These are phyloP conservation scores for Talaromyces sp. DNA, from an alignment of 2,329 filamentous ascomycete species.

Conservation along the genomic window DNA sequence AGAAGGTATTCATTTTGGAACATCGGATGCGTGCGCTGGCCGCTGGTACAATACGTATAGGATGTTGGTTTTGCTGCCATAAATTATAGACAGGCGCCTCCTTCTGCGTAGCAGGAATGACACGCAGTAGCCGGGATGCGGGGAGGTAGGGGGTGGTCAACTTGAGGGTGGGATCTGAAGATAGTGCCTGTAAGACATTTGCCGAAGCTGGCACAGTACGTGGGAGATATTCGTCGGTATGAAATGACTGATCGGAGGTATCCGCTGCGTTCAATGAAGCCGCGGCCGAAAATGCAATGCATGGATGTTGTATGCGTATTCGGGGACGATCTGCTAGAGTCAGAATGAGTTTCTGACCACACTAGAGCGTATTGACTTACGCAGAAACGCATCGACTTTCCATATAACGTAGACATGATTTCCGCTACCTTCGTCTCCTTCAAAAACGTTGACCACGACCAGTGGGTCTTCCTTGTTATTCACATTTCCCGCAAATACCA, in stretches of 20 bases:
- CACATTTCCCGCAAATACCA: conserved; percentile 42
- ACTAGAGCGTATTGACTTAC: conserved; percentile 26
- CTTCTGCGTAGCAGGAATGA: conserved; percentile 50
- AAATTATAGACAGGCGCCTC: conserved; percentile 53
- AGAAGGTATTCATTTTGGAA: conserved; percentile 45
- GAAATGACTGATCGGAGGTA: conserved; percentile 31
- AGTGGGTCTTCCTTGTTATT: conserved; percentile 42
- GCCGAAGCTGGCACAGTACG: conserved; percentile 54
- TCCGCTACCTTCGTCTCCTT: conserved; percentile 35
- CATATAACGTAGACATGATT: conserved; percentile 45
- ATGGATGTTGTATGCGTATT: conserved; percentile 54
- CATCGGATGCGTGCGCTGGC: conserved; percentile 56
- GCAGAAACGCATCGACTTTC: conserved; percentile 42
- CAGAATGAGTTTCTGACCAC: background rate
- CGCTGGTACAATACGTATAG: conserved; percentile 55
- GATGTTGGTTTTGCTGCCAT: conserved; percentile 50
- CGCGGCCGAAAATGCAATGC: conserved; percentile 53
- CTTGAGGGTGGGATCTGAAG: conserved; percentile 47
- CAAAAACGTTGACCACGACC: conserved; percentile 43
- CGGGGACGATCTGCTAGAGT: conserved; percentile 39
- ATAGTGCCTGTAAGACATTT: conserved; percentile 57
- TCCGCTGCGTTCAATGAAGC: conserved; percentile 46
- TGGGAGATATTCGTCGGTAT: conserved; percentile 52
- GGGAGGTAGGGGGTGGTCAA: conserved; percentile 53
- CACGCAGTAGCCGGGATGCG: conserved; percentile 55